Base-by-base conservation (phyloP, 352 stramenopile species). In the Phytopythium mirpurense region DNA sequence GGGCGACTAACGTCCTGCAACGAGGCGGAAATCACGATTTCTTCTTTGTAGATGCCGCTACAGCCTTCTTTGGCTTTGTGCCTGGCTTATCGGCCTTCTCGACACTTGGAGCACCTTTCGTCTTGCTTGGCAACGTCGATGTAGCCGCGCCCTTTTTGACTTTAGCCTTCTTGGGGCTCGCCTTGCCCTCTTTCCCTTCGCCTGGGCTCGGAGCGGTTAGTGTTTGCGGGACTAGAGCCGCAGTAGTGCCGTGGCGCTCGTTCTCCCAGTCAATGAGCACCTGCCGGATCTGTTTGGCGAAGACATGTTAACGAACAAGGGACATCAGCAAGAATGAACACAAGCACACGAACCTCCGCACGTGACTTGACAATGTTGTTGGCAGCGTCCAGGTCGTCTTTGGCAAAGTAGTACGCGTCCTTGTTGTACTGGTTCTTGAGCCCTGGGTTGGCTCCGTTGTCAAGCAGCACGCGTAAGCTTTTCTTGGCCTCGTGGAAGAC, bases 351-450 rank as follows among this genome's bases (percentile, higher is more conserved):
- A n/a, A 88, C 72, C 68, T 91, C 81, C 3, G 65, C 70, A 51
- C 64, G 64, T 11, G 76, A 88, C 50, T 86, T 93, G 36, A 95
- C 72, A 3, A 97, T 72, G 48, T 90, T 90, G 12, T 80, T 63
- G 6, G 86, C 87, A 3, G 87, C 86, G 42, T 96, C 88, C 18
- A 96, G 52, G 21, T 96, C 83, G 47, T 96, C 88, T 54, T 95
- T 87, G 3, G 88, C 88, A 32, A 96, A 81, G 57, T 95, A 88
- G 41, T 88, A 95, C 0, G 86, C 84, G 44, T 80, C 92, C 55
- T 96, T 96, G 63, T 94, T 93, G 72, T 96, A 96, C 49, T 88
- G 78, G 32, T 95, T 96, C 55, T 93, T 93, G 5, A 96, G 65
- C 31, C 66, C 83, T 9, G 88, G 88, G 44, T 96, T 80, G 0